These are phyloP conservation scores for Hapsidospora chrysogenum DNA, from an alignment of 495 filamentous ascomycete genomes.

Conservation along the genomic window DNA sequence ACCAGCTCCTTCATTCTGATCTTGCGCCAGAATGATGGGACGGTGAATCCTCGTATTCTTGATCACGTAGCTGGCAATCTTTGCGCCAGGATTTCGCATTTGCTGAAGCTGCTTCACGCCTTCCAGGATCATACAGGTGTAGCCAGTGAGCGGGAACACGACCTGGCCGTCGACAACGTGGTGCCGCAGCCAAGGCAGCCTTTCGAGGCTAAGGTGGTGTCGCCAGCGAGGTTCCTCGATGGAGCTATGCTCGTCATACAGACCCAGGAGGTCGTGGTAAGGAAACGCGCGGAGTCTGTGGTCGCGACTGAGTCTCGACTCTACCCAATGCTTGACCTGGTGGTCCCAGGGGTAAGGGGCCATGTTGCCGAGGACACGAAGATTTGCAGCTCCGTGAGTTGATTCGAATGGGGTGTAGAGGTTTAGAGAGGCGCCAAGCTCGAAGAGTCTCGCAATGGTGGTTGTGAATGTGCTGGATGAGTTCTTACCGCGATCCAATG, in stretches of 20 bases:
- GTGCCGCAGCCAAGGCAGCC: slow-evolving; percentile 31
- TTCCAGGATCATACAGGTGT: slow-evolving; percentile 29
- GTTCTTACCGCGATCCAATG: background rate
- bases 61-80: slow-evolving; percentile 10
- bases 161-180: slow-evolving; percentile 21
- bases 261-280: slow-evolving; percentile 32
- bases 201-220: slow-evolving; percentile 23
- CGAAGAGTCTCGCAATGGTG: slow-evolving; percentile 10
- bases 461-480: background rate
- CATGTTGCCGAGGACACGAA: slow-evolving; percentile 21
- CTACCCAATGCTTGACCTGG: slow-evolving; percentile 29
- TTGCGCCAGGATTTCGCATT: slow-evolving; percentile 5
- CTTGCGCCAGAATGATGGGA: too few species aligned
- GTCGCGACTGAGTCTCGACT: slow-evolving; percentile 25
- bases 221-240: slow-evolving; percentile 32
- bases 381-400: too few species aligned
- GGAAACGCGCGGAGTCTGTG: slow-evolving; percentile 28
- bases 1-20: too few species aligned
- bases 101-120: slow-evolving; percentile 18
- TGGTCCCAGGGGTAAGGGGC: slow-evolving; percentile 31
- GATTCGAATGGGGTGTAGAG: too few species aligned
- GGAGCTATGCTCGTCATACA: slow-evolving; percentile 17
- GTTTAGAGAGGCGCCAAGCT: too few species aligned
- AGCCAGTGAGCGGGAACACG: slow-evolving; percentile 30
- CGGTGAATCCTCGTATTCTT: too few species aligned